Percentiles rank a stretch among this genome's conserved stretches.
phyloP scores from a whole-genome alignment of 176 grass and related monocot genomes.

The Aegilops bicornis region DNA sequence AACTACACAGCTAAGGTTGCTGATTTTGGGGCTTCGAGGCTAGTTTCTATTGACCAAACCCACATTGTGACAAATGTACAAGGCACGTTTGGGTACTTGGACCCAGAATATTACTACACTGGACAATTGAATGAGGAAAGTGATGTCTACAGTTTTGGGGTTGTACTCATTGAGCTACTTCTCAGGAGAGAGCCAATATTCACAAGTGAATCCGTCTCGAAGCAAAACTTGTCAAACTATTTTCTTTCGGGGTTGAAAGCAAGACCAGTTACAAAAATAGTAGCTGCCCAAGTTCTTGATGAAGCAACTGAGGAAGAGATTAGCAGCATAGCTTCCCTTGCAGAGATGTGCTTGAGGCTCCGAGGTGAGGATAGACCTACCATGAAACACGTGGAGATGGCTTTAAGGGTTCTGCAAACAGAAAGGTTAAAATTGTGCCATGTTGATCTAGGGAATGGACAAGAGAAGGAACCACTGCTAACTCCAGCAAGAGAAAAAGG shows the following conservation, averaged over 20 bases:
- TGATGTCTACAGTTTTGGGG: neutral
- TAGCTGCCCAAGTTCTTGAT: neutral
- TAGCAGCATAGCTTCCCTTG: neutral
- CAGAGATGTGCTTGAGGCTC: neutral
- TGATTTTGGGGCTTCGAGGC: neutral
- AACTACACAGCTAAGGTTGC: too few relatives aligned
- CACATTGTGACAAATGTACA: neutral
- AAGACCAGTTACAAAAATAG: neutral
- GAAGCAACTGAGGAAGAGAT: neutral
- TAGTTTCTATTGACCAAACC: neutral
- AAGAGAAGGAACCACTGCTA: neutral
- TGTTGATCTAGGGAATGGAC: neutral
- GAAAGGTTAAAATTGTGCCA: neutral
- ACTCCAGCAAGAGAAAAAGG: neutral
- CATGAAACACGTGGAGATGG: neutral
- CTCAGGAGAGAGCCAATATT: neutral
- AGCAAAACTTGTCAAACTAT: neutral
- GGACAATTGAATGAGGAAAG: neutral
- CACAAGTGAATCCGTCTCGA: neutral
- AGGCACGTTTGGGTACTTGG: neutral
- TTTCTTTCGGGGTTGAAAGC: neutral
- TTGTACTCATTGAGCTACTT: neutral
- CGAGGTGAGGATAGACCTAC: neutral
- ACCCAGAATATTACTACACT: neutral
- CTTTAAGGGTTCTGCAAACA: neutral